Conservation (phyloP, 2,329 filamentous ascomycete genomes). For the Pyrenophora tritici-repentis region DNA sequence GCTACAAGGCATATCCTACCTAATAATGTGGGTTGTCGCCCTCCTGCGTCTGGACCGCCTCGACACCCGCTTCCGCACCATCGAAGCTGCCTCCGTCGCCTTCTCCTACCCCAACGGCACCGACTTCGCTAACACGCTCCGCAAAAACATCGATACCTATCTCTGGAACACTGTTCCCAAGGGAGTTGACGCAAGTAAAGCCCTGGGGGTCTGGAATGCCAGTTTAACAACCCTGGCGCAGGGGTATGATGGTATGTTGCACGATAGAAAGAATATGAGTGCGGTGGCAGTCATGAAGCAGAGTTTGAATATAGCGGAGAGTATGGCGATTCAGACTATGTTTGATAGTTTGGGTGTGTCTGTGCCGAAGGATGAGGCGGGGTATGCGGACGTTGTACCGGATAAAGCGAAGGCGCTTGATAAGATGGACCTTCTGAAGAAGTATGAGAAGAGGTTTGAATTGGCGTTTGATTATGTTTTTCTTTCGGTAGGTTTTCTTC, state of each 20-base stretch:
- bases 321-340: slow-evolving; percentile 21
- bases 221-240: slow-evolving; percentile 1
- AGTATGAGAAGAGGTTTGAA: slow-evolving; percentile 30
- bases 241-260: slow-evolving; percentile 14
- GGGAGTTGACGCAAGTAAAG: slow-evolving; percentile 28
- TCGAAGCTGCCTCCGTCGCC: slow-evolving; percentile 1
- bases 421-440: neutral
- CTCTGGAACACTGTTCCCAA: slow-evolving; percentile 33
- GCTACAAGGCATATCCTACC: slow-evolving; percentile 40
- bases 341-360: slow-evolving; percentile 33
- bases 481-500: slow-evolving; percentile 17
- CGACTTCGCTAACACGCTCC: neutral
- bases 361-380: slow-evolving; percentile 13
- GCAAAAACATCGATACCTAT: slow-evolving; percentile 4
- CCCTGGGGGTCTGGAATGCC: slow-evolving; percentile 11
- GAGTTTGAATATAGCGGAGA: slow-evolving; percentile 1
- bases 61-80: slow-evolving; percentile 17
- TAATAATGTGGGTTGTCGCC: slow-evolving; percentile 41
- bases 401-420: neutral
- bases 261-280: slow-evolving; percentile 22
- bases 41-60: slow-evolving; percentile 8
- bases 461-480: slow-evolving; percentile 26
- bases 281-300: neutral
- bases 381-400: neutral
- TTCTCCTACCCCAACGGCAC: slow-evolving; percentile 8